phyloP scores from a whole-genome alignment of 352 stramenopile genomes.

The Phytophthora crassamura region DNA sequence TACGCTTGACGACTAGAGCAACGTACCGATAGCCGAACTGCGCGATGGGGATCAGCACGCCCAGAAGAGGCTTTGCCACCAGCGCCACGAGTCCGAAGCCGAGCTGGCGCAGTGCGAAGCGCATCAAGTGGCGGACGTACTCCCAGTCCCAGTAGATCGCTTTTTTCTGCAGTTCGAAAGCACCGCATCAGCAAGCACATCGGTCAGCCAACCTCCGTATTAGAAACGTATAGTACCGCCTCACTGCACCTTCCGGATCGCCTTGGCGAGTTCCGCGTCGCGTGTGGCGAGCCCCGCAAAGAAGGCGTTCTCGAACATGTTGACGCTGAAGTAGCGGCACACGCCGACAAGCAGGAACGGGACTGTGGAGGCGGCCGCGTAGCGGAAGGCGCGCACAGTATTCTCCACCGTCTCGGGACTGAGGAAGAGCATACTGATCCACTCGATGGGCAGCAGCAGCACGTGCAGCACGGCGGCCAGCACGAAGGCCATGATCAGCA shows the following conservation, averaged over 20 bases:
- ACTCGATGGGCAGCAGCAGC: slow-evolving; percentile 66
- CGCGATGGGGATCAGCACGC: slow-evolving; percentile 56
- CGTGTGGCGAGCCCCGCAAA: slow-evolving; percentile 62
- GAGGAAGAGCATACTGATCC: slow-evolving; percentile 55
- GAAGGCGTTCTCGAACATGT: slow-evolving; percentile 76
- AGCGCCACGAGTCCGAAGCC: slow-evolving; percentile 62
- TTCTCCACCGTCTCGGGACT: slow-evolving; percentile 48
- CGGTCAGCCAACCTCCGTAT: neutral
- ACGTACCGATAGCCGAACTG: slow-evolving; percentile 71
- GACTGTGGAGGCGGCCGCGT: slow-evolving; percentile 53
- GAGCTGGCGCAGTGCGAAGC: slow-evolving; percentile 55
- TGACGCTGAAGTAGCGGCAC: slow-evolving; percentile 64
- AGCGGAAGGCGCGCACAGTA: slow-evolving; percentile 60
- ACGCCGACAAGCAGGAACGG: slow-evolving; percentile 63
- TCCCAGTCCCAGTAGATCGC: slow-evolving; percentile 81
- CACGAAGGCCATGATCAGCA: slow-evolving; percentile 62
- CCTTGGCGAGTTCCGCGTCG: slow-evolving; percentile 44
- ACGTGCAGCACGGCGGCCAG: slow-evolving; percentile 56
- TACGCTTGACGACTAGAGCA: neutral
- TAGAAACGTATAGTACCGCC: neutral
- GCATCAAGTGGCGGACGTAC: slow-evolving; percentile 59
- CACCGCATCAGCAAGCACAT: neutral
- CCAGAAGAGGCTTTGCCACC: slow-evolving; percentile 55
- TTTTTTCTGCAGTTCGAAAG: slow-evolving; percentile 43
- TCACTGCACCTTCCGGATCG: slow-evolving; percentile 49